Percentiles rank a stretch among this genome's conserved stretches.
phyloP scores from a whole-genome alignment of 192 early-diverging fungal species.

The Piromyces finnis region DNA sequence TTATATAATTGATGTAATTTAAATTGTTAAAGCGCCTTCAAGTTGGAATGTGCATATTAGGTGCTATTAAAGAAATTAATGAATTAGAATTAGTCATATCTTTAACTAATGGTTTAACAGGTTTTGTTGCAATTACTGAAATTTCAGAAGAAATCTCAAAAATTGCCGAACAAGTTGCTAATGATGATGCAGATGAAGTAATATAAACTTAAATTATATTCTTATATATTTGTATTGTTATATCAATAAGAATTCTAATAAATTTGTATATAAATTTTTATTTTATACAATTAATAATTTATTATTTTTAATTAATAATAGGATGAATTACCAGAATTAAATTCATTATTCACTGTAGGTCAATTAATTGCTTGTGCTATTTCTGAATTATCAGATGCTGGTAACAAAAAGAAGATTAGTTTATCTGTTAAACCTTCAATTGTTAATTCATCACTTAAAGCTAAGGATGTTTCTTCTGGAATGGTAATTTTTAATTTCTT shows the following conservation, averaged over 20 bases:
- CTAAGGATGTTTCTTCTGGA: slow-evolving; percentile 48
- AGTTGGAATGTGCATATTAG: slow-evolving; percentile 24
- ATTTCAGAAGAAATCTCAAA: slow-evolving; percentile 54
- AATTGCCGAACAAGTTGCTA: slow-evolving; percentile 26
- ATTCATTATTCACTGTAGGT: slow-evolving; percentile 52
- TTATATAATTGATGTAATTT: no score
- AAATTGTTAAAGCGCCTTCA: background rate
- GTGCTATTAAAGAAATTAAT: slow-evolving; percentile 59
- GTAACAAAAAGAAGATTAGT: slow-evolving; percentile 34
- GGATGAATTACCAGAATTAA: slow-evolving; percentile 47
- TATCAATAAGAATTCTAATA: background rate
- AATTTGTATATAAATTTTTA: no score
- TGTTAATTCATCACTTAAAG: slow-evolving; percentile 51
- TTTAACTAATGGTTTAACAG: slow-evolving; percentile 69
- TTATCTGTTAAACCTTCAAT: slow-evolving; percentile 59
- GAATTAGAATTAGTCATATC: slow-evolving; percentile 65
- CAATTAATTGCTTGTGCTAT: slow-evolving; percentile 67
- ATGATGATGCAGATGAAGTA: slow-evolving; percentile 22
- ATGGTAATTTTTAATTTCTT: slow-evolving; percentile 14
- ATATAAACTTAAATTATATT: no score
- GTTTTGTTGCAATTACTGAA: slow-evolving; percentile 71
- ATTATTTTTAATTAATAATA: no score
- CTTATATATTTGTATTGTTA: background rate
- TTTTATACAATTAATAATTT: no score
- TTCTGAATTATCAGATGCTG: slow-evolving; percentile 19